Base-by-base conservation (phyloP, 352 stramenopile species). In the Pythium monospermum region DNA sequence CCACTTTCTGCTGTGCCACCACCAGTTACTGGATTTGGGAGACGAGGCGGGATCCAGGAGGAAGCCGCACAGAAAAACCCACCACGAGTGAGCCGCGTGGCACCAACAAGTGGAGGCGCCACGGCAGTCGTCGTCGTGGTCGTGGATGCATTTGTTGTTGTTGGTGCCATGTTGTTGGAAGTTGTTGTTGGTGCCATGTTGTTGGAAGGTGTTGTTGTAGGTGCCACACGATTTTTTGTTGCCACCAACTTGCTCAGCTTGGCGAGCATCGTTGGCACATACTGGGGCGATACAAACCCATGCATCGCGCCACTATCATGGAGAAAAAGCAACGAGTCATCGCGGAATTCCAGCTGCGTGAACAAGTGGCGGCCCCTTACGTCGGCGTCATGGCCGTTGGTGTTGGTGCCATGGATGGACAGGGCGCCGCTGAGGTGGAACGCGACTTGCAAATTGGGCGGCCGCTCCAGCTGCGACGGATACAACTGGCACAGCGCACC, bases 391-490 rank as follows among this genome's bases (percentile, higher is more conserved):
- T 54, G 44, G 0, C 46, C 45, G 7, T 65, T 59, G 18, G 65
- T 53, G 8, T 13, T 35, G 30, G 30, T 13, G 30, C 30, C 30
- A n/a, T n/a, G n/a, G 19, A 36, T 51, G 6, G 57, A 50, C 4
- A 85, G 63, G 19, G 69, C 57, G 21, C 73, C 76, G 30, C 73
- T 78, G 28, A 85, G 49, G 3, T 57, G 64, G 40, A 87, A 87
- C 0, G 71, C 59, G 26, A 76, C 56, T 11, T 69, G 75, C 23
- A 80, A 57, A 43, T 83, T 64, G 13, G 69, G 71, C 10, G 76
- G 69, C 10, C 66, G 57, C 0, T 25, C 57, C 8, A 87, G 43
- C 0, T 56, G 48, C 10, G 69, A 79, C 10, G 76, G 71, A 0
- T 57, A 56, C 22, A 87, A 55, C 32, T 81, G 64, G 25, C 66